These are phyloP conservation scores for Colletotrichum sp. DNA, from an alignment of 2,329 filamentous ascomycete genomes.

Conservation along the genomic window DNA sequence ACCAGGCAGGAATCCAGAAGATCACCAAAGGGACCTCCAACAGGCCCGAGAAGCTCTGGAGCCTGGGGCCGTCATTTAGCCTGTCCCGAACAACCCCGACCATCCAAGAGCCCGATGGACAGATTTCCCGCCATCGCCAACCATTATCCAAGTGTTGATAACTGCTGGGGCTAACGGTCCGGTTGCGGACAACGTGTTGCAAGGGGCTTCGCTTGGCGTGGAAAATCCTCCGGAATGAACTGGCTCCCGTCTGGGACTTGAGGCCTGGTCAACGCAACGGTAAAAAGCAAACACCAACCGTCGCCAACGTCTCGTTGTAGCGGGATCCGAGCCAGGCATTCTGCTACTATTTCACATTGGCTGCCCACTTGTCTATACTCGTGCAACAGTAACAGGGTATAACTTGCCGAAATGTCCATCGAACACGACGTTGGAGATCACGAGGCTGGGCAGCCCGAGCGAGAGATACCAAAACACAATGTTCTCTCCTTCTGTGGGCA, in stretches of 20 bases:
- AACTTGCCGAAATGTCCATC: background rate
- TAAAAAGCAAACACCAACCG: conserved; percentile 12
- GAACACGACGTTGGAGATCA: background rate
- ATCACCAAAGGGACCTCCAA: conserved; percentile 16
- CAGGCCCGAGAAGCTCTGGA: background rate
- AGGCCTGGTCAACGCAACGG: background rate
- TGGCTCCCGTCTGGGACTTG: background rate
- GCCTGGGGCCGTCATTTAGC: conserved; percentile 11
- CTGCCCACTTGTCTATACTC: background rate
- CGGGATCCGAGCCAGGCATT: background rate
- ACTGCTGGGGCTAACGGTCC: conserved; percentile 6
- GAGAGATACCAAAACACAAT: background rate
- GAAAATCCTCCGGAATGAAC: conserved; percentile 20
- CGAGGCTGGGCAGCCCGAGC: background rate
- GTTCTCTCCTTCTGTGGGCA: conserved; percentile 5
- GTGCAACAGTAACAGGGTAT: background rate
- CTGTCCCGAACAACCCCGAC: conserved; percentile 2
- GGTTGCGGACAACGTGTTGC: conserved; percentile 14
- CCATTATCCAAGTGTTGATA: background rate
- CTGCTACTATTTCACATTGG: background rate
- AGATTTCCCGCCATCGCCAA: conserved; percentile 16
- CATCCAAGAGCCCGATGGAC: background rate
- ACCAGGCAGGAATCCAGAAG: conserved; percentile 21
- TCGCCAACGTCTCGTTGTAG: background rate
- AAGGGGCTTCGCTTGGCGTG: conserved; percentile 16